A percentile compares a stretch with the other conserved stretches of the same genome.
Conservation (phyloP, 495 filamentous ascomycete species). For the Hyphodiscus hymeniophilus region DNA sequence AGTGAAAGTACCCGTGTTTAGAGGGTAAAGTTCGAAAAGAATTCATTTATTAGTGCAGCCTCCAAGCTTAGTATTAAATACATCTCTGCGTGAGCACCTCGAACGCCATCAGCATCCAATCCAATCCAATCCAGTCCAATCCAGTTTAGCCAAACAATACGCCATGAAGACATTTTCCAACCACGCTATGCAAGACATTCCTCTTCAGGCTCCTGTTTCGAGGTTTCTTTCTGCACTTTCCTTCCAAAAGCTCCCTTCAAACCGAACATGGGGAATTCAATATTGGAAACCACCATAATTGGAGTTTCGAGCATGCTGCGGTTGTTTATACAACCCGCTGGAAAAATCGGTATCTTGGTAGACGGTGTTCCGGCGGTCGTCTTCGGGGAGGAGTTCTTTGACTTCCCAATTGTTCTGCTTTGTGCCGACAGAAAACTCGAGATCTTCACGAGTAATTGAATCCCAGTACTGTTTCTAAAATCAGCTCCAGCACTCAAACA, state of each 20-base stretch:
- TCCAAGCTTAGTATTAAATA: slow-evolving; percentile 5
- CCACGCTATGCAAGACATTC: slow-evolving; percentile 14
- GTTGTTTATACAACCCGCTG: slow-evolving; percentile 6
- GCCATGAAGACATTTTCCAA: slow-evolving; percentile 6
- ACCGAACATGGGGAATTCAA: no score
- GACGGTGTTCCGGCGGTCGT: slow-evolving; percentile 69
- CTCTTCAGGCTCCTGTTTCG: no score
- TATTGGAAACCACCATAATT: slow-evolving; percentile 25
- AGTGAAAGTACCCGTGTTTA: no score
- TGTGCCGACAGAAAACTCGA: slow-evolving; percentile 94
- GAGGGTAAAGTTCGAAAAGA: no score
- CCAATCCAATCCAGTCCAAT: neutral
- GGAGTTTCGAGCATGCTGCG: slow-evolving; percentile 12
- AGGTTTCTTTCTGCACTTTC: no score
- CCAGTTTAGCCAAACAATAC: slow-evolving; percentile 4
- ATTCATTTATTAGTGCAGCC: neutral
- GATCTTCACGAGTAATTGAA: slow-evolving; percentile 95
- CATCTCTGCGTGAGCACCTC: slow-evolving; percentile 6
- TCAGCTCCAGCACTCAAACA: slow-evolving; percentile 28
- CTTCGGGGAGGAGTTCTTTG: slow-evolving; percentile 86
- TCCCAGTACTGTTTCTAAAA: slow-evolving; percentile 97
- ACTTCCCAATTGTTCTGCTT: slow-evolving; percentile 98
- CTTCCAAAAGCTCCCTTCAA: neutral
- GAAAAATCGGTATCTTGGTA: slow-evolving; percentile 32
- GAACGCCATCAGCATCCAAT: neutral